Base-by-base conservation (phyloP, 805 yeast species). In the Pichia gijzeniarum region DNA sequence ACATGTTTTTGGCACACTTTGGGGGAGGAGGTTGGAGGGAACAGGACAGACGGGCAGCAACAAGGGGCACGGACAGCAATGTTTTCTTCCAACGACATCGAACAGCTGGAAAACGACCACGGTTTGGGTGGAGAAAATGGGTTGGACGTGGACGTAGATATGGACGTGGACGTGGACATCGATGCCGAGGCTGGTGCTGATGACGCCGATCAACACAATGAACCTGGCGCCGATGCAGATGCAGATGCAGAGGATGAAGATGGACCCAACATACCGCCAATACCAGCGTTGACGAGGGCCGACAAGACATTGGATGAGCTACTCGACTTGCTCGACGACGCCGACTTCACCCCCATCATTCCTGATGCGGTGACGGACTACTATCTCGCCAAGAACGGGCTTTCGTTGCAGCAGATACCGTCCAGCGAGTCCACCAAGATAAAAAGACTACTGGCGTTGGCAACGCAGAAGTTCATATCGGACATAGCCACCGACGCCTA, bases 281-380 rank as follows among this genome's bases (percentile, higher is more conserved):
- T 82, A 6, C 87, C 89, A 0, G 87, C 80, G 45, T 69, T 83
- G 41, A 76, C 88, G 1, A 72, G 88, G 53, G 83, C 84, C 54
- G 95, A 88, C 58, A 85, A 85, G 57, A 81, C 93, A 0, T 68
- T 93, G 43, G 79, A 82, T 54, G 98, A 93, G 55, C 81, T 93
- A 31, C 70, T 93, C 25, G 84, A 82, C 30, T 71, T 89, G 72
- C 83, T 93, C 91, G 95, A 88, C 53, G 96, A 89, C 48, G 95
- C 89, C 51, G 96, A 89, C 48, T 88, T 82, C 61, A 87, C 96
- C 3, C 99, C 99, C 2, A 82, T 91, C 30, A 93, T 93, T 35
- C 99, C 99, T 0, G 98, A 93, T 61, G 90, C 95, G 0, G 97
- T 93, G 10, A 85, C 96, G 0, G 97, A 91, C 59, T 93, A 89